phyloP scores from a whole-genome alignment of 129 eudicot genomes.

The Pseudognaphalium luteoalbum region DNA sequence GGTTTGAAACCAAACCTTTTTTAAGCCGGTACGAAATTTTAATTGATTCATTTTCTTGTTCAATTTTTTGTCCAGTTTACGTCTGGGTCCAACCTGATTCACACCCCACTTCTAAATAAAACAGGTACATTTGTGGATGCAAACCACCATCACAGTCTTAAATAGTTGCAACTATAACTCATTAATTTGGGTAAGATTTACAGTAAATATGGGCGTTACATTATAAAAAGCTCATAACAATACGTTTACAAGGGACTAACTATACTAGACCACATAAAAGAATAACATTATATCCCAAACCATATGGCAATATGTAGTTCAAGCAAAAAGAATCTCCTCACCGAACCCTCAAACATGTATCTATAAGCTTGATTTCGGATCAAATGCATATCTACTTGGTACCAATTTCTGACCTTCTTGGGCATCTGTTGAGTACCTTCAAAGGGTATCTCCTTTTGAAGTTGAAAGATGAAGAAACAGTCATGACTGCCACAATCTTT shows the following conservation, averaged over 20 bases:
- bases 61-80: too few species aligned
- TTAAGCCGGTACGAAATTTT: too few species aligned
- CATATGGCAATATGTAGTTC: conserved; percentile 8
- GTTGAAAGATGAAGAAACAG: conserved; percentile 10
- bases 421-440: conserved; percentile 12
- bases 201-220: not conserved
- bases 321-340: conserved; percentile 26
- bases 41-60: too few species aligned
- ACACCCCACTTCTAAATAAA: too few species aligned
- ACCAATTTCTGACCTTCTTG: conserved; percentile 5
- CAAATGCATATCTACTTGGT: conserved; percentile 21
- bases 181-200: conserved; percentile 3
- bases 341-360: conserved; percentile 19
- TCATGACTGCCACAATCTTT: conserved; percentile 8
- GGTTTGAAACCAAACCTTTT: too few species aligned
- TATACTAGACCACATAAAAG: not conserved
- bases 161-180: not conserved
- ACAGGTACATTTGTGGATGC: not conserved
- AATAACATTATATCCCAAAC: conserved; percentile 18
- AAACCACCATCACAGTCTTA: not conserved
- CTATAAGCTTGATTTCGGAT: conserved; percentile 9
- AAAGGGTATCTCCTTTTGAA: not conserved
- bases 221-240: not conserved
- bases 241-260: conserved; percentile 15
- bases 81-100: too few species aligned